These are phyloP conservation scores for Colletotrichum theobromicola DNA, from an alignment of 2,329 filamentous ascomycete species.

Conservation along the genomic window DNA sequence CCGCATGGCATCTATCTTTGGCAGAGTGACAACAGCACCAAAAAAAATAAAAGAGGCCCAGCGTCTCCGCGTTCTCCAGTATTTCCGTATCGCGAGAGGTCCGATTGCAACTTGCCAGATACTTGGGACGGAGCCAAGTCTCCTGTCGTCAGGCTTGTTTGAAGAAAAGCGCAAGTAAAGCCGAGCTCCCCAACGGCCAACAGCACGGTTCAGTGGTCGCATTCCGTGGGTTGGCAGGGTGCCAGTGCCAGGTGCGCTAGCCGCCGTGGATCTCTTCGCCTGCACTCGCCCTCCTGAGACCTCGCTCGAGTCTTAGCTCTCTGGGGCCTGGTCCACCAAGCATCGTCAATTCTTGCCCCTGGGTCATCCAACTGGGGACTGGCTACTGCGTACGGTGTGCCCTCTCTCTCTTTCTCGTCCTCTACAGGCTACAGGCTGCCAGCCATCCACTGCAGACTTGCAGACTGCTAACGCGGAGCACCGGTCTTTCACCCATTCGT, in stretches of 20 bases:
- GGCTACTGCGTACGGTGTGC: background rate
- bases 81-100: background rate
- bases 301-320: background rate
- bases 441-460: background rate
- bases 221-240: background rate
- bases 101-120: background rate
- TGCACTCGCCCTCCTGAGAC: slow-evolving; percentile 5
- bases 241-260: background rate
- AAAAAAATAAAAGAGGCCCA: background rate
- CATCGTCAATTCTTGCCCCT: background rate
- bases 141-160: background rate
- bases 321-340: background rate
- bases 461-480: background rate
- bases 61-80: background rate
- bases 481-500: background rate
- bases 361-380: background rate
- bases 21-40: background rate
- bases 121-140: background rate
- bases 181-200: background rate
- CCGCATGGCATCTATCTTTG: background rate
- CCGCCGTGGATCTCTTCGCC: background rate
- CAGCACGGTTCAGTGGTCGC: background rate
- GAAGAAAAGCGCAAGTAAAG: background rate
- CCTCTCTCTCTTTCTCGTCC: background rate
- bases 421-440: background rate